phyloP scores from a whole-genome alignment of 2,329 filamentous ascomycete species.

The Paraphoma chrysanthemicola region DNA sequence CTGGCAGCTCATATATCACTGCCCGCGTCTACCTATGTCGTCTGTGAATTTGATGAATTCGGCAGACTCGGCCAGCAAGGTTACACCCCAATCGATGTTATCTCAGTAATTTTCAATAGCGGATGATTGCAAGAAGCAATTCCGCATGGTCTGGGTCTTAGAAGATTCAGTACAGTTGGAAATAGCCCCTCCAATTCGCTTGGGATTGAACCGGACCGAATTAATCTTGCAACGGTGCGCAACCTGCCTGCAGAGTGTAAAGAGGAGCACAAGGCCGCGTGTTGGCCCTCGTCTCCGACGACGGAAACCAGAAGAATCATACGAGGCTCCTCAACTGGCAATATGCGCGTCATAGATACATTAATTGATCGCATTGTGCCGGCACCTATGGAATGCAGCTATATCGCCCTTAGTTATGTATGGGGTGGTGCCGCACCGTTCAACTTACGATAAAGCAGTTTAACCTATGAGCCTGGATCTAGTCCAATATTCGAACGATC shows the following conservation, averaged over 20 bases:
- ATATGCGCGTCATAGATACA: background rate
- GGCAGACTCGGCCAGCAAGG: too few species aligned
- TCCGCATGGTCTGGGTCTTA: background rate
- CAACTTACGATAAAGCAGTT: background rate
- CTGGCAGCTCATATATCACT: too few species aligned
- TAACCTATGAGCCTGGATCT: background rate
- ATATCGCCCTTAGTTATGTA: conserved; percentile 1
- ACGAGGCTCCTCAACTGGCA: background rate
- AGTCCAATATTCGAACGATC: background rate
- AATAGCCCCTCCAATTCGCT: background rate
- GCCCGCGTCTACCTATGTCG: too few species aligned
- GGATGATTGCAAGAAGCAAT: background rate
- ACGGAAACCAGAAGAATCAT: too few species aligned
- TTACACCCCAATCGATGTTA: too few species aligned
- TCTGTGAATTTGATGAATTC: too few species aligned
- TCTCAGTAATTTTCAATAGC: too few species aligned
- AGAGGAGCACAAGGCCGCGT: background rate
- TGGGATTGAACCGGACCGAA: background rate
- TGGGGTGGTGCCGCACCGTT: background rate
- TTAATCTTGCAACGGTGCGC: background rate
- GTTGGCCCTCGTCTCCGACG: too few species aligned
- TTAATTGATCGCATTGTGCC: background rate
- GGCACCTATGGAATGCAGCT: background rate
- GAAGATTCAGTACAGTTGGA: background rate
- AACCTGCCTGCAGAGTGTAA: background rate